Conservation (phyloP, 148 eudicot species). For the Diospyros lotus region DNA sequence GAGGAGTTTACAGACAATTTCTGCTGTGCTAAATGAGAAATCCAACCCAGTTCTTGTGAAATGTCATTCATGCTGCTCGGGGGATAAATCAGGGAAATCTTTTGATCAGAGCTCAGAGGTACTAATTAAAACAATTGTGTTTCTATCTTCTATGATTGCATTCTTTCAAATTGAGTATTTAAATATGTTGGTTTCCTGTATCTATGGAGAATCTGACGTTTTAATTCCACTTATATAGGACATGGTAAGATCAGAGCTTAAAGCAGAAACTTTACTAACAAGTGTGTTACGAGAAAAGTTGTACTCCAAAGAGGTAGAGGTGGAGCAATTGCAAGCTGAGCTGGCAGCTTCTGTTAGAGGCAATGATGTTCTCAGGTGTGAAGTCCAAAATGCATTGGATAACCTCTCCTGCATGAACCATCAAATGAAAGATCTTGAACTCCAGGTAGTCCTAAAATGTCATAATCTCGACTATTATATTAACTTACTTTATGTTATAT, state of each 20-base stretch:
- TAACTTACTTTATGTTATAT: neutral
- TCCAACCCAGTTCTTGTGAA: constrained; percentile 30
- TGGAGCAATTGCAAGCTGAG: constrained; percentile 86
- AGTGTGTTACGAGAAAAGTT: constrained; percentile 70
- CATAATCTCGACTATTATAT: neutral
- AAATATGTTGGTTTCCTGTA: neutral
- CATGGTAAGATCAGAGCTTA: constrained; percentile 49
- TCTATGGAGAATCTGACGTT: constrained; percentile 1
- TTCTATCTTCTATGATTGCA: neutral
- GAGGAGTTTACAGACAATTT: constrained; percentile 48
- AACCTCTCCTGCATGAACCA: constrained; percentile 67
- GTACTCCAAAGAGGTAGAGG: constrained; percentile 56
- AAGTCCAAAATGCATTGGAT: constrained; percentile 77
- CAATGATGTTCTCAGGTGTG: constrained; percentile 68
- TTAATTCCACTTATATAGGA: constrained; percentile 33
- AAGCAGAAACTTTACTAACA: constrained; percentile 72
- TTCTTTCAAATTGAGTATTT: constrained; percentile 1
- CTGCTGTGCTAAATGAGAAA: constrained; percentile 49
- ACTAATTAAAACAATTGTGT: constrained; percentile 1
- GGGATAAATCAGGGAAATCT: constrained; percentile 20
- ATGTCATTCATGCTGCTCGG: constrained; percentile 22
- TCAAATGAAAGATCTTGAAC: constrained; percentile 79
- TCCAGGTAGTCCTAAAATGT: constrained; percentile 45
- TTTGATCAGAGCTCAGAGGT: constrained; percentile 51
- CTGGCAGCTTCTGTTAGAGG: constrained; percentile 74